Evolutionary conservation across 208 protist species (phyloP), one percentile per base, ranked within the genome.

Genomic region (Leishmania amazonensis): DNA sequence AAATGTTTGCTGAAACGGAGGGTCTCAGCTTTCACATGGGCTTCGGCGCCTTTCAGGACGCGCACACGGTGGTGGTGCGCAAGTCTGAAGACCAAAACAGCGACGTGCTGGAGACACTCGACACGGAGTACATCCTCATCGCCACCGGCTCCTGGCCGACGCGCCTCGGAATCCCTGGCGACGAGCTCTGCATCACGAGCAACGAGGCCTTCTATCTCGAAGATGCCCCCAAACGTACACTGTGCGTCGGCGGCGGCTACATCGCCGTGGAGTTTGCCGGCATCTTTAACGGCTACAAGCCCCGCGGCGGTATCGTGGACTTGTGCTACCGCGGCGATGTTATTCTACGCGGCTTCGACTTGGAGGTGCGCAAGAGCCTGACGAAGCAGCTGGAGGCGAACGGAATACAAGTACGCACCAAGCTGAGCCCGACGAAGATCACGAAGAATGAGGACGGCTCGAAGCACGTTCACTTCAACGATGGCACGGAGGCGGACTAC

Each of bases 231-330:
- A 89, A 92, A 80, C 89, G 93, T 75, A 89, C 86, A 0, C 85
- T 98, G 3, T 93, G 94, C 78, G 92, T 98, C 40, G 96, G 96
- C 47, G 96, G 94, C 75, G 96, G 96, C 72, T 98, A 97, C 89
- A 98, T 98, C 79, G 91, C 93, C 17, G 80, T 97, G 8, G 96
- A 98, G 84, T 97, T 98, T 76, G 95, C 95, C 42, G 94, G 93
- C 83, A 97, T 98, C 84, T 97, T 98, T 83, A 96, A 97, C 83
- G 93, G 82, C 21, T 98, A 97, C 88, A 95, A 95, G 84, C 88
- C 91, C 13, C 47, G 35, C 21, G 89, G 80, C 57, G 93, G 91
- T 3, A 80, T 97, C 77, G 91, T 96, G 47, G 91, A 90, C 24
- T 49, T 97, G 15, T 92, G 89, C 85, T 98, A 98, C 88, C 94